Conservation (phyloP, 2,329 filamentous ascomycete species). For the Diplodia intermedia region DNA sequence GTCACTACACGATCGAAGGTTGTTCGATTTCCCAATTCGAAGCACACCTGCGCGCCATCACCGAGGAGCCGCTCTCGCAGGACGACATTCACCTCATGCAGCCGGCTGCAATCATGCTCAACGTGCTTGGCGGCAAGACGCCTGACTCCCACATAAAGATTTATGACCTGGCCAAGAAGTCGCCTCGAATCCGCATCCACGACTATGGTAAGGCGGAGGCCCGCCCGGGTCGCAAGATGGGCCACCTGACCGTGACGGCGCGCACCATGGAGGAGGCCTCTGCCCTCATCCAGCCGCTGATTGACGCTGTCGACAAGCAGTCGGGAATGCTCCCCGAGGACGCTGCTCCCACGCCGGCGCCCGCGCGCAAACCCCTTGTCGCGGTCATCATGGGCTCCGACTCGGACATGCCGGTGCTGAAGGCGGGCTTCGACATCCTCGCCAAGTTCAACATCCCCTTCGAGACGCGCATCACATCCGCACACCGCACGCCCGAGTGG, state of each 20-base stretch:
- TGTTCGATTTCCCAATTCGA: constrained; percentile 91
- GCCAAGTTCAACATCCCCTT: constrained; percentile 74
- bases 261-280: constrained; percentile 72
- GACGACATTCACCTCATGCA: constrained; percentile 63
- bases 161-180: constrained; percentile 63
- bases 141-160: constrained; percentile 69
- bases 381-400: constrained; percentile 86
- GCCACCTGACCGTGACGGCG: constrained; percentile 84
- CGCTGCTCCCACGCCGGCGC: constrained; percentile 36
- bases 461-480: constrained; percentile 77
- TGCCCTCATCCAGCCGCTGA: constrained; percentile 71
- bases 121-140: constrained; percentile 75
- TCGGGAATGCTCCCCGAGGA: constrained; percentile 48
- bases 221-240: constrained; percentile 90
- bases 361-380: constrained; percentile 62
- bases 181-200: constrained; percentile 72
- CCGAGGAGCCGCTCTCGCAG: constrained; percentile 66
- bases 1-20: constrained; percentile 94
- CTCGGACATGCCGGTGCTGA: constrained; percentile 74
- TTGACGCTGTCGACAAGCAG: constrained; percentile 68
- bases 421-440: constrained; percentile 70
- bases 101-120: constrained; percentile 74
- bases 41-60: constrained; percentile 84
- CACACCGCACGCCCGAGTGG: constrained; percentile 61
- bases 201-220: constrained; percentile 89